Evolutionary conservation across 2,329 filamentous ascomycete genomes (phyloP).

Genomic region (Xylaria sp.): DNA sequence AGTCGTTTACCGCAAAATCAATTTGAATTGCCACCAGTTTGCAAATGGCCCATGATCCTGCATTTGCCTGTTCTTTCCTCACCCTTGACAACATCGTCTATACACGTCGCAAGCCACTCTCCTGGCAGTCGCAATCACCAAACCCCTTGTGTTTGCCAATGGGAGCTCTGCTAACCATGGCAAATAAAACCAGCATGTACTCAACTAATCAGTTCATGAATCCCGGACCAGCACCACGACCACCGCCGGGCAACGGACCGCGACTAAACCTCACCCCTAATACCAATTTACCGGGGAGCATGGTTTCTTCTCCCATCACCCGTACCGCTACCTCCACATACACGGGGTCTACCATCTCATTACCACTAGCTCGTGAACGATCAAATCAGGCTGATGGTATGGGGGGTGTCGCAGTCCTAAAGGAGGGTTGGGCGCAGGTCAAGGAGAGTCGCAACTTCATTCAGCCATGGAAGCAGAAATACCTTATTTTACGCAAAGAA

Average conservation of each 20-base stretch:
- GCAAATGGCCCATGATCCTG: not conserved
- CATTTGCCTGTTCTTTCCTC: not conserved
- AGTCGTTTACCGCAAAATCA: conserved; percentile 5
- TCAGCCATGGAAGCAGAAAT: conserved; percentile 86
- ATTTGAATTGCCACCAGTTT: not conserved
- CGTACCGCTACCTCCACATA: conserved; percentile 68
- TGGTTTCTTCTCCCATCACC: conserved; percentile 73
- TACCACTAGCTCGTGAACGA: conserved; percentile 67
- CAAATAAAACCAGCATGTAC: conserved; percentile 53
- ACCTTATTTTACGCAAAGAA: conserved; percentile 87
- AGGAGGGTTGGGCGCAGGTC: conserved; percentile 80
- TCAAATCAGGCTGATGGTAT: conserved; percentile 63
- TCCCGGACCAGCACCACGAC: conserved; percentile 89
- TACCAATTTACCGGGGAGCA: conserved; percentile 73
- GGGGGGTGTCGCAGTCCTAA: conserved; percentile 73
- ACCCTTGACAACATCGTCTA: not conserved
- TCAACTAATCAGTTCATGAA: conserved; percentile 84
- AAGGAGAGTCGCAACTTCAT: conserved; percentile 91
- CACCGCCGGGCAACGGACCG: conserved; percentile 83
- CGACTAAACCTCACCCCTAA: conserved; percentile 79
- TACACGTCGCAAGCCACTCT: not conserved
- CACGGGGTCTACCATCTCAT: conserved; percentile 71
- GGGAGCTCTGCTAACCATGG: conserved; percentile 31
- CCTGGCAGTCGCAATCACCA: not conserved
- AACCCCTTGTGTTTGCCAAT: not conserved